Evolutionary conservation across 805 yeast genomes (phyloP).

Genomic region (Candida quercuum): DNA sequence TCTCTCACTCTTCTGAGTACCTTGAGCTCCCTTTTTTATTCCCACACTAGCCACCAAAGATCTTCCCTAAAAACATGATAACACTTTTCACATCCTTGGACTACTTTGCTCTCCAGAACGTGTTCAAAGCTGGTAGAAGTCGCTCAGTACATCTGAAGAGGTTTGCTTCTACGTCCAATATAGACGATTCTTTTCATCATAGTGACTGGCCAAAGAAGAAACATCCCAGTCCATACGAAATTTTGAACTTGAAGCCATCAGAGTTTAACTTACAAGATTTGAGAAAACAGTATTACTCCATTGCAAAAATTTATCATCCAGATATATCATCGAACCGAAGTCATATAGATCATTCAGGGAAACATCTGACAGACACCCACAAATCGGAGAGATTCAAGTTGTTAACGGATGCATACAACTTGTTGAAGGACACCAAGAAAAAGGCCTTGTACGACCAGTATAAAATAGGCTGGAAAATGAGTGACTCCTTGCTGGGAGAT

Average conservation of each 20-base stretch:
- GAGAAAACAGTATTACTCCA: slow-evolving; percentile 46
- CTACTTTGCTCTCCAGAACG: no score
- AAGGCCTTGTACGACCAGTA: slow-evolving; percentile 41
- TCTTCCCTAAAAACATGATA: no score
- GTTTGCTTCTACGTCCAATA: neutral
- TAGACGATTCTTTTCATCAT: slow-evolving; percentile 11
- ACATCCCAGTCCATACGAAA: slow-evolving; percentile 67
- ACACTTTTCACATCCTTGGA: no score
- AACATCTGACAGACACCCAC: slow-evolving; percentile 25
- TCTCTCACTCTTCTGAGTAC: no score
- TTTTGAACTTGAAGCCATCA: slow-evolving; percentile 40
- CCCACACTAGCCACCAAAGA: no score
- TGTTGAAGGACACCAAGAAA: slow-evolving; percentile 40
- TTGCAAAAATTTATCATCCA: slow-evolving; percentile 81
- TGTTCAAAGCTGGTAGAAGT: no score
- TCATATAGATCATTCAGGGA: slow-evolving; percentile 25
- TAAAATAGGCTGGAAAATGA: slow-evolving; percentile 39
- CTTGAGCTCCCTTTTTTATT: no score
- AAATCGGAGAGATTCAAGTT: slow-evolving; percentile 41
- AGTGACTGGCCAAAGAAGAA: slow-evolving; percentile 51
- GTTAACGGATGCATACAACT: slow-evolving; percentile 53
- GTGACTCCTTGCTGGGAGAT: slow-evolving; percentile 27
- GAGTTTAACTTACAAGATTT: slow-evolving; percentile 34
- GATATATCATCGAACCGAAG: slow-evolving; percentile 39
- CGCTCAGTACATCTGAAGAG: no score